Conservation (phyloP, 805 yeast species). For the Candida qinlingensis region DNA sequence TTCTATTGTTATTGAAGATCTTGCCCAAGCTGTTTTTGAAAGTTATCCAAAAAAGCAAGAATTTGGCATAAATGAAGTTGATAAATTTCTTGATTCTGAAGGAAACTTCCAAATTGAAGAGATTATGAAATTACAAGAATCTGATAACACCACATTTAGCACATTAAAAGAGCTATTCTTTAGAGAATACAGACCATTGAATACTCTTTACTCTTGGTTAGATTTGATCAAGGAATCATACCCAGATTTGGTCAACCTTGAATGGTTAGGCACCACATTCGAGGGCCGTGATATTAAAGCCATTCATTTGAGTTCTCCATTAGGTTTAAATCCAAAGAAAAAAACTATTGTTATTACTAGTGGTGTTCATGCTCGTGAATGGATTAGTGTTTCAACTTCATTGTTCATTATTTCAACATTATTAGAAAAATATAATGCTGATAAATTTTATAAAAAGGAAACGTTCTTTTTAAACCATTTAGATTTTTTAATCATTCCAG, state of each 20-base stretch:
- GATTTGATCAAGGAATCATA: constrained; percentile 53
- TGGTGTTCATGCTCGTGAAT: constrained; percentile 87
- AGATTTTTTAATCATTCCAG: constrained; percentile 76
- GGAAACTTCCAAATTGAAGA: constrained; percentile 2
- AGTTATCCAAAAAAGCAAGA: constrained; percentile 37
- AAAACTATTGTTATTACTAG: constrained; percentile 73
- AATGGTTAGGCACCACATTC: constrained; percentile 66
- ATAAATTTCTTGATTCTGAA: constrained; percentile 1
- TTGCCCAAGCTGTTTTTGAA: constrained; percentile 52
- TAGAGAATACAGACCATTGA: constrained; percentile 60
- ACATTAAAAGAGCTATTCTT: constrained; percentile 53
- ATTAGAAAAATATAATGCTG: constrained; percentile 39
- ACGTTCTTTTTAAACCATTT: constrained; percentile 46
- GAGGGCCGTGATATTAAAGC: constrained; percentile 72
- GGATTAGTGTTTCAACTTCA: constrained; percentile 73
- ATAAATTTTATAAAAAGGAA: constrained; percentile 29
- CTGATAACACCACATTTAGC: background rate
- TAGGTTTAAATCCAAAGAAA: constrained; percentile 37
- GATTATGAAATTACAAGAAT: constrained; percentile 5
- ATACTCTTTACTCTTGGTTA: constrained; percentile 69
- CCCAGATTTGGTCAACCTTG: constrained; percentile 58
- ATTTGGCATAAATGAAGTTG: constrained; percentile 5
- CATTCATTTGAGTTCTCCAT: constrained; percentile 52
- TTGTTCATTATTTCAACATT: constrained; percentile 50
- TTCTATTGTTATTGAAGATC: constrained; percentile 45